A percentile compares a stretch with the other conserved stretches of the same genome.
Evolutionary conservation across 2,329 filamentous ascomycete genomes (phyloP).

Genomic region (Diaporthe aspalathi): DNA sequence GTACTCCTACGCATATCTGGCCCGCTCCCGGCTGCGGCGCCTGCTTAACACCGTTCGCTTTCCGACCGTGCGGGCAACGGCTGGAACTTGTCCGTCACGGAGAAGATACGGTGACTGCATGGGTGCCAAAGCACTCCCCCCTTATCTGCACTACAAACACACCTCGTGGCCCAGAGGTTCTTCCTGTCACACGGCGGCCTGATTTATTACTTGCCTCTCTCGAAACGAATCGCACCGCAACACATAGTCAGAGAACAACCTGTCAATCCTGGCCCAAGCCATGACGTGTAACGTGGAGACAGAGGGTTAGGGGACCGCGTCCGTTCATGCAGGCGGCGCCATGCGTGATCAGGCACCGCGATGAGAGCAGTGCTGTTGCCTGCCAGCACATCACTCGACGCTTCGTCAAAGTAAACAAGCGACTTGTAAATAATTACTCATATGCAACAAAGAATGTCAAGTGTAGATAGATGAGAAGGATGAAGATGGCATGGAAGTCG

Average conservation of each 20-base stretch:
- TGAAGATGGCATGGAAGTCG: neutral
- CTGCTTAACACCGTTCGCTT: slow-evolving; percentile 19
- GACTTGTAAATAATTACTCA: too few relatives aligned
- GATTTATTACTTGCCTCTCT: neutral
- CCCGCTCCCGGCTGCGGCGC: neutral
- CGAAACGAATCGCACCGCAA: neutral
- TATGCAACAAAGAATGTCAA: too few relatives aligned
- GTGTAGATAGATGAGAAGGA: too few relatives aligned
- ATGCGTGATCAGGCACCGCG: neutral
- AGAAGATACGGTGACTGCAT: slow-evolving; percentile 1
- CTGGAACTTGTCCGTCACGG: slow-evolving; percentile 1
- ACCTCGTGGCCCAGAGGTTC: neutral
- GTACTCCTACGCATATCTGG: slow-evolving; percentile 15
- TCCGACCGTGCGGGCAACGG: slow-evolving; percentile 27
- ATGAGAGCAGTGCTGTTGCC: slow-evolving; percentile 17
- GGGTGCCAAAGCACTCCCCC: neutral
- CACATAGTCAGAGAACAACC: neutral
- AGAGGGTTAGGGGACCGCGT: slow-evolving; percentile 14
- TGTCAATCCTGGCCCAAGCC: slow-evolving; percentile 13
- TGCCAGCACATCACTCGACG: neutral
- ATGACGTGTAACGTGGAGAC: slow-evolving; percentile 29
- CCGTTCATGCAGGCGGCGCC: neutral
- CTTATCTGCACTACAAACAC: neutral
- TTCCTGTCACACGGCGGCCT: too few relatives aligned
- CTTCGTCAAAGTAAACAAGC: slow-evolving; percentile 15